phyloP scores from a whole-genome alignment of 2,329 filamentous ascomycete species.

The Beauveria brongniartii region DNA sequence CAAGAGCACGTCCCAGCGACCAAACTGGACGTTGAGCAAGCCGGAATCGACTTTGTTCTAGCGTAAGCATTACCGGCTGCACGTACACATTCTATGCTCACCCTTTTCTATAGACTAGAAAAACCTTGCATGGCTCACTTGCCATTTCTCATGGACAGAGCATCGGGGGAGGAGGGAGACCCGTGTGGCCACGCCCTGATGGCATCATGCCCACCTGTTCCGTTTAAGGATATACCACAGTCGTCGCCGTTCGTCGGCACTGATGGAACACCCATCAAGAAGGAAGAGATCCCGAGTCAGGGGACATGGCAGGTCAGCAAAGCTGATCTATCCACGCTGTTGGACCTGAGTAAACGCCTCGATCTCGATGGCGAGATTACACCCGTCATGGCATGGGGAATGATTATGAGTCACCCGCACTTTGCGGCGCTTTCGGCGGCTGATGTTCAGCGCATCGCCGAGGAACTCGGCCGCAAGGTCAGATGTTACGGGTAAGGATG shows the following conservation, averaged over 20 bases:
- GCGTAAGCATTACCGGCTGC: conserved; percentile 46
- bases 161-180: conserved; percentile 51
- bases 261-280: conserved; percentile 26
- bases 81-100: neutral
- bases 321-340: conserved; percentile 68
- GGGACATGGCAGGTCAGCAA: conserved; percentile 75
- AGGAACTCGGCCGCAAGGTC: conserved; percentile 70
- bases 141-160: conserved; percentile 63
- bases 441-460: conserved; percentile 65
- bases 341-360: conserved; percentile 75
- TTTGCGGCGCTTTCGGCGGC: conserved; percentile 55
- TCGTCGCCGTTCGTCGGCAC: conserved; percentile 46
- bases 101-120: conserved; percentile 60
- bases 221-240: conserved; percentile 39
- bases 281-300: conserved; percentile 33
- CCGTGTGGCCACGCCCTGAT: conserved; percentile 87
- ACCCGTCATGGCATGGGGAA: conserved; percentile 89
- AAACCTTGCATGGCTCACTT: conserved; percentile 89
- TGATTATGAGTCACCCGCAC: conserved; percentile 64
- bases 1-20: conserved; percentile 21
- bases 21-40: conserved; percentile 65
- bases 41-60: conserved; percentile 84
- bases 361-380: conserved; percentile 87
- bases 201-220: conserved; percentile 77
- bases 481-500: conserved; percentile 86